Evolutionary conservation across 345 rosid genomes (phyloP).

Genomic region (Syzygium aromaticum): DNA sequence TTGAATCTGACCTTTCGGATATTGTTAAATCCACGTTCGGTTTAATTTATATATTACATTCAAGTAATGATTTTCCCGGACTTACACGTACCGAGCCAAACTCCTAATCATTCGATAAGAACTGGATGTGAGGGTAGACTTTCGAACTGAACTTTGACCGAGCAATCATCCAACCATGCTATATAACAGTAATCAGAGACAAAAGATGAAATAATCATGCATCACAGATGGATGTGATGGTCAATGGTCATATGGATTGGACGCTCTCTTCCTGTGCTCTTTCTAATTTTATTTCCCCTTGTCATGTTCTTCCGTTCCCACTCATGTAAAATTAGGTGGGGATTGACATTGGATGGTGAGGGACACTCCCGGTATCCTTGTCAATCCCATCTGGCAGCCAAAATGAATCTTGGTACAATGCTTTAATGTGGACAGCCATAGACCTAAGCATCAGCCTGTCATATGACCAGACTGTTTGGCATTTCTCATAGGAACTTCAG

Average conservation of each 20-base stretch:
- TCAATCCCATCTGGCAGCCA: not conserved
- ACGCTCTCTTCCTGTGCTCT: not conserved
- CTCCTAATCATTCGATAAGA: not conserved
- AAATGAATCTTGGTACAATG: not conserved
- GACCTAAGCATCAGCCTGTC: not conserved
- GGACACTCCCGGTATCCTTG: not conserved
- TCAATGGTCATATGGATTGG: not conserved
- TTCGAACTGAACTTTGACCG: not conserved
- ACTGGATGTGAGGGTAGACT: not conserved
- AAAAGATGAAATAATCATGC: not conserved
- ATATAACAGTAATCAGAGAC: not conserved
- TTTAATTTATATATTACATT: not conserved
- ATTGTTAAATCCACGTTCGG: not conserved
- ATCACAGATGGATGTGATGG: constrained; percentile 1
- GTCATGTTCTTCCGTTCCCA: not conserved
- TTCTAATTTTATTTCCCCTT: not conserved
- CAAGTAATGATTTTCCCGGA: not conserved
- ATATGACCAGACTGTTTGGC: not conserved
- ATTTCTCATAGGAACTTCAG: not conserved
- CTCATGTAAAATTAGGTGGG: not conserved
- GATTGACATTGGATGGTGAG: not conserved
- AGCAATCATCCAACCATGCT: not conserved
- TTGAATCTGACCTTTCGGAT: not conserved
- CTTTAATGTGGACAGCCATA: not conserved
- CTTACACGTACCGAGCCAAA: not conserved